Base-by-base conservation (phyloP, 1,139 yeast genomes). In the Pichia sp. region DNA sequence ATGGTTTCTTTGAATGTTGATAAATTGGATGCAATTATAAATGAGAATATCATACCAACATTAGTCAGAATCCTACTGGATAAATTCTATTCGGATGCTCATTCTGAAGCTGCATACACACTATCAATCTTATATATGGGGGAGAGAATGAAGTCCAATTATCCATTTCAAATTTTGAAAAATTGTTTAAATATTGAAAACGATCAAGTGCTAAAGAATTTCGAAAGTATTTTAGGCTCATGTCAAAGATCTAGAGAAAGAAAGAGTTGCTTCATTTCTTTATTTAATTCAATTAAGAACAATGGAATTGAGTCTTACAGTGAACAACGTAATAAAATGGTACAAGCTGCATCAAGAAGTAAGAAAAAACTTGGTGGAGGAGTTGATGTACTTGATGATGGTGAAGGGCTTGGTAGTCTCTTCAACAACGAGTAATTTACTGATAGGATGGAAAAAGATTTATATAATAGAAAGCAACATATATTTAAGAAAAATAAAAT, bases 91-190 rank as follows among this genome's bases (percentile, higher is more conserved):
- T 76, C 77, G 40, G 97, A 92, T 56, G 85, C 94, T 0, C 95
- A 88, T 55, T 77, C 84, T 28, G 98, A 92, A 62, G 95, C 95
- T 1, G 92, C 95, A 7, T 81, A 85, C 50, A 86, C 95, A 1
- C 72, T 90, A 49, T 85, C 96, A 0, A 77, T 85, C 2, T 68
- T 90, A 43, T 90, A 88, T 61, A 77, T 88, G 56, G 77, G 83
- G 4, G 69, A 86, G 55, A 73, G 94, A 51, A 71, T 79, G 4
- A 80, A 81, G 52, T 72, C 74, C 43, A 75, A 75, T 51, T 41
- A 43, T 39, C 80, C 82, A 1, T 77, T 79, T 2, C 59, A 74
- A 43, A 61, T 73, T 10, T 61, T 77, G 49, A 69, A 74, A 36
- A 68, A 66, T 48, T 56, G 57, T n/a, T 61, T 77, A 41, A 69